Base-by-base conservation (phyloP, 805 yeast species). In the Yarrowia deformans region DNA sequence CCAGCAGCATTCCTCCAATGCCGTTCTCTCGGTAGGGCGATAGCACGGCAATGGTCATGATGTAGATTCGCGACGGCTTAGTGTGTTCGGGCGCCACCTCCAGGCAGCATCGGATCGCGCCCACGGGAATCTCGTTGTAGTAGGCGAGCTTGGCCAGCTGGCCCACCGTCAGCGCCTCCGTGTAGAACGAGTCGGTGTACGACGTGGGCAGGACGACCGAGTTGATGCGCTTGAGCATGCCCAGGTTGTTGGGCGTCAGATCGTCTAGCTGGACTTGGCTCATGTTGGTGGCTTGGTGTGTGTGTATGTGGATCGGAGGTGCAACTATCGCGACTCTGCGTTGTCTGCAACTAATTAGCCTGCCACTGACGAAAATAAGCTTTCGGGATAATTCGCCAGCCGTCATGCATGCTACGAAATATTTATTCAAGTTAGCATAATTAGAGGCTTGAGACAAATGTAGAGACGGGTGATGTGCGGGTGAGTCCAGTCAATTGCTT, bases 71-170 rank as follows among this genome's bases (percentile, higher is more conserved):
- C 61, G 84, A 83, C 8, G 90, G 88, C 35, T 77, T 81, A 6
- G 81, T 73, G n/a, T 80, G 81, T 56, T 82, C 80, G 83, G 82
- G 67, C 84, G 79, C 9, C 82, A 78, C 72, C 81, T 75, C 75
- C 37, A 75, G 67, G 4, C 70, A 64, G 69, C 90, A 88, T 70
- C 88, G 87, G 61, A 92, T 79, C 4, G 87, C 89, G 16, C 95
- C 97, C 4, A 92, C 94, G 8, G 97, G 92, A 7, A 90, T 84
- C 74, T 90, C 97, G 61, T 89, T 84, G 77, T 83, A 89, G 78
- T 82, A 90, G 0, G 89, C 90, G 69, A 87, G 79, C 74, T 88
- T 83, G 42, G 84, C 83, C 42, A 89, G 79, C 37, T 86, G 88
- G 32, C 82, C 86, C 1, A 81, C 74, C 1, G 81, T 79, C 34